Evolutionary conservation across 1,284 basidiomycete genomes (phyloP), one percentile per base, ranked within the genome.

Genomic region (Tausonia pullulans): DNA sequence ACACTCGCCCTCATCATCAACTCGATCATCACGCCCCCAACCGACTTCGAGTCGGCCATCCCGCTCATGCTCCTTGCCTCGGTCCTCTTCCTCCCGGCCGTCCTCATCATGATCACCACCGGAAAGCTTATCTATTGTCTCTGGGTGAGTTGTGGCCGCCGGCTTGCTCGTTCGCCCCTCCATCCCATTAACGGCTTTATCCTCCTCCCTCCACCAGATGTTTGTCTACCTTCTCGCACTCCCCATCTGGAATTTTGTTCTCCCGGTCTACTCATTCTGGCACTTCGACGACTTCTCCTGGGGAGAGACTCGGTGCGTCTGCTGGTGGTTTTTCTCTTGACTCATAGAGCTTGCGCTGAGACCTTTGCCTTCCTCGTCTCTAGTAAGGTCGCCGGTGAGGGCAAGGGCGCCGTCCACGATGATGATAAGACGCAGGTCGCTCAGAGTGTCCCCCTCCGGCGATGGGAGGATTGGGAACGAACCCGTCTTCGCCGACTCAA

Each of bases 381-480:
- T 73, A 93, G 96, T 72, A 94, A 94, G 79, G 93, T 98, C 4
- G 90, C 89, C 76, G 93, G 93, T 46, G 92, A 95, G 77, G 78
- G 74, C 7, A 58, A 91, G 72, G 83, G 80, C 58, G 83, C 84
- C 69, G 86, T 83, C 7, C 92, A 96, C 71, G 88, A 84, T 40
- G 83, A 81, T 16, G 85, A 85, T 45, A 83, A 81, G 58, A 81
- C 78, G n/a, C 57, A 11, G 8, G 51, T 66, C 11, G 61, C 55
- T 8, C 79, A 78, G 4, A 83, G 82, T 0, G 84, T 98, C 41
- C 93, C 96, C 0, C 78, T 98, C 72, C 85, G 96, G 50, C 82
- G 94, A 64, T 99, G 96, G 96, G 94, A 98, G 77, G 96, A 98
- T 72, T 99, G 96, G 96, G 96, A 99, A 75, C 85, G 93, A 51